These are phyloP conservation scores for Gynochthodes officinalis DNA, from an alignment of 257 asterid genomes.

Conservation along the genomic window DNA sequence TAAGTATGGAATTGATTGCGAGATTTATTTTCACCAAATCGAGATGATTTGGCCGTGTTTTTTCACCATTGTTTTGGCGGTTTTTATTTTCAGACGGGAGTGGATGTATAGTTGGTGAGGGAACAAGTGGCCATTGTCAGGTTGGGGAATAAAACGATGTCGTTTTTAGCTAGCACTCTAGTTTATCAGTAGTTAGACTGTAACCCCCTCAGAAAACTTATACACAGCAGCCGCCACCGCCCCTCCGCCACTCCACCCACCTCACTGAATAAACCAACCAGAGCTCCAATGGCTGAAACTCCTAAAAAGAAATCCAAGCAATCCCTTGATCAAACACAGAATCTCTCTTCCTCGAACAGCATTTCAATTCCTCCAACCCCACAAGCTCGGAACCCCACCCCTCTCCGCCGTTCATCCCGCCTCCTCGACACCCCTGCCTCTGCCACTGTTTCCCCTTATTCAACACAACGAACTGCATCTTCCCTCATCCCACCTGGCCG, in stretches of 20 bases:
- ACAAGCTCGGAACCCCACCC: conserved; percentile 30
- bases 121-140: no score
- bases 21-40: no score
- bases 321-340: conserved; percentile 19
- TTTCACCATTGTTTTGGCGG: no score
- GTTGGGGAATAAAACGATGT: no score
- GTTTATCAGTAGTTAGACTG: no score
- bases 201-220: not conserved
- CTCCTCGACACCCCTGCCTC: conserved; percentile 30
- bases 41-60: no score
- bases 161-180: no score
- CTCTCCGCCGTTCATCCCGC: conserved; percentile 68
- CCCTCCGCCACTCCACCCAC: not conserved
- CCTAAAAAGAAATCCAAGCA: conserved; percentile 44
- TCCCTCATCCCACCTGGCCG: conserved; percentile 11
- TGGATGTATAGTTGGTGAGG: no score
- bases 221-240: conserved; percentile 9
- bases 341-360: conserved; percentile 26
- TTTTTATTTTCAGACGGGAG: no score
- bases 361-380: conserved; percentile 55
- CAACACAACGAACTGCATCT: conserved; percentile 11
- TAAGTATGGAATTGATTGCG: no score
- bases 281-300: conserved; percentile 45
- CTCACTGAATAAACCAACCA: not conserved
- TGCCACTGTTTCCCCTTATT: conserved; percentile 13